Evolutionary conservation across 2,329 filamentous ascomycete genomes (phyloP), one percentile per base, ranked within the genome.

Genomic region (Teratosphaeria epicoccoides): DNA sequence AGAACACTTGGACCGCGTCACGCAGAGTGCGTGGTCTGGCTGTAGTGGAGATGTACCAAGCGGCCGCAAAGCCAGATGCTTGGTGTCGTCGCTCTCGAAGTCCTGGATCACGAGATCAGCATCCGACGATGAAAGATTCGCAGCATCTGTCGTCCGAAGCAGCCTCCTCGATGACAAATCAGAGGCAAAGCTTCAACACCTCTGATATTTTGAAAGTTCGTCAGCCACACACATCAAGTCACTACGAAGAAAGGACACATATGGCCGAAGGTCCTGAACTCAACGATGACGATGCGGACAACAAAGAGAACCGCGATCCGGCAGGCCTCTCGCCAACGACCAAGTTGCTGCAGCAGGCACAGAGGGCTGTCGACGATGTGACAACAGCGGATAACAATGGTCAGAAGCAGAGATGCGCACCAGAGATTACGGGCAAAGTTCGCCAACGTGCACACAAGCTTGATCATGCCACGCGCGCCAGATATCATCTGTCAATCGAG

Each of bases 161-260:
- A 24, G 7, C n/a, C 20, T 7, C 46, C 7, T 2, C 24, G 22
- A 24, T 20, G 12, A 26, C 14, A 22, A n/a, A 28, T 9, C 33
- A 24, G 26, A 33, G 3, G 10, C 22, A 25, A 24, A 50, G 25
- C 46, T 56, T 46, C 28, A 58, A 54, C 44, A 63, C 59, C 25
- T 61, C 61, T 12, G 61, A 61, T 40, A 61, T 63, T 9, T 47
- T 63, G 24, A 49, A 51, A 1, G 44, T 63, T 22, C 49, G 48
- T 7, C 17, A 46, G 43, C 24, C 20, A 12, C 43, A n/a, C n/a
- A n/a, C n/a, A 22, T 20, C 22, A 37, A 48, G 9, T 14, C 12
- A 9, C 37, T 40, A 40, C 12, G 22, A 17, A 3, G 43, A 17
- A 3, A 47, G 26, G n/a, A 24, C n/a, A 22, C 22, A 6, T 25